Evolutionary conservation across 306 rosid genomes (phyloP).

Genomic region (Clitoria ternatea): DNA sequence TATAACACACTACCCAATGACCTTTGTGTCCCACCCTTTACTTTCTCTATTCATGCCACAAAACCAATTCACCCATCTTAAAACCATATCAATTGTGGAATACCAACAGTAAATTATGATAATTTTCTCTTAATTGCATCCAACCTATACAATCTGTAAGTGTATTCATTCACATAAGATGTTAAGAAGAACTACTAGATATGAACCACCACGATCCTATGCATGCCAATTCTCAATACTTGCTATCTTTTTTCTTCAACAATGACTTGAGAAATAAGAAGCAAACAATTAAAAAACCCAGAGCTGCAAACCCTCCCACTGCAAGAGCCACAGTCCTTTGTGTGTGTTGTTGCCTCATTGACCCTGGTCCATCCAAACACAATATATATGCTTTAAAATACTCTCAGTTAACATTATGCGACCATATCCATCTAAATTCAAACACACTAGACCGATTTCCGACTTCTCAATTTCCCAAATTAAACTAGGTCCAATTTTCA

Average conservation of each 20-base stretch:
- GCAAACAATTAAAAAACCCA: background rate
- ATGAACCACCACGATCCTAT: background rate
- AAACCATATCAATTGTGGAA: background rate
- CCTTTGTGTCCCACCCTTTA: background rate
- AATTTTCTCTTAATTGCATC: background rate
- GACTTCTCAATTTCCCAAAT: too few relatives aligned
- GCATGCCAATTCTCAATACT: background rate
- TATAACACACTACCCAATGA: too few relatives aligned
- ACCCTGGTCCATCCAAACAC: constrained; percentile 22
- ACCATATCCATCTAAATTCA: too few relatives aligned
- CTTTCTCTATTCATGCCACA: background rate
- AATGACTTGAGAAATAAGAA: background rate
- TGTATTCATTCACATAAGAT: background rate
- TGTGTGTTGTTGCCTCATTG: constrained; percentile 31
- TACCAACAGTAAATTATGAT: background rate
- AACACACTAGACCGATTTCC: too few relatives aligned
- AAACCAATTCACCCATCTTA: background rate
- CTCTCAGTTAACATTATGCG: background rate
- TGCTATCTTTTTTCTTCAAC: background rate
- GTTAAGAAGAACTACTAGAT: background rate
- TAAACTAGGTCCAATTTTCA: background rate
- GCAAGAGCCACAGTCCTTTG: constrained; percentile 59
- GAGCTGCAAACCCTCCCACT: constrained; percentile 39
- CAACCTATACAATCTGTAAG: background rate
- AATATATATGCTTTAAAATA: background rate